Base-by-base conservation (phyloP, 768 basidiomycete species). In the Hysterangium stoloniferum region DNA sequence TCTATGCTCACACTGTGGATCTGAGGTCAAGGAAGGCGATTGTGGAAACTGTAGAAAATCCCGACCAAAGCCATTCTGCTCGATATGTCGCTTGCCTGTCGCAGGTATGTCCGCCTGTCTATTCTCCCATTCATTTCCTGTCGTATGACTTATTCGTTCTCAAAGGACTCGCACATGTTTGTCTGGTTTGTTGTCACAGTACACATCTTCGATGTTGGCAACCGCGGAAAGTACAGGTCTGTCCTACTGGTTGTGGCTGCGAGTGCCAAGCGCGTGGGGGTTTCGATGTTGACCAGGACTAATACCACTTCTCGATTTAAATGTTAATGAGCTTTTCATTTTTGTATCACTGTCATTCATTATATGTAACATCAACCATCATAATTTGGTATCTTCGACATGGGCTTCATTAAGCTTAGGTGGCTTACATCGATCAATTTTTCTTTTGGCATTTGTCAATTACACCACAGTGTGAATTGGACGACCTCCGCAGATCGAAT, bases 31-130 rank as follows among this genome's bases (percentile, higher is more conserved):
- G 0, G 68, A 71, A 15, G 59, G 61, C 12, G 66, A 59, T 32
- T 31, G 46, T 6, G 15, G 38, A 17, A 56, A 64, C 1, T 86
- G 79, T 59, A 58, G 64, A 22, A 59, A 64, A 25, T 80, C 76
- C 53, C 68, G 65, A 48, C 66, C 64, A 4, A 72, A 71, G 61
- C 68, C 79, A 1, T 65, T 64, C 5, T 91, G 88, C 60, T 77
- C 84, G 0, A 74, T 90, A 15, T 90, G 88, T 61, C 74, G 86
- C 42, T 73, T 90, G 27, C 82, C 85, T 5, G 79, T 84, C 52
- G 84, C 79, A 73, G 85, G 88, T 79, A 55, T 8, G 71, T 42
- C 11, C 20, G 61, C 4, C 1, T 15, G 15, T 4, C 31, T 25
- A 2, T 17, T 3, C 2, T 46, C 45, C 2, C 27, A n/a, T 31